Percentiles rank a stretch among this genome's conserved stretches.
These are phyloP conservation scores for Parsonsia alboflavescens DNA, from an alignment of 257 asterid species.

Conservation along the genomic window DNA sequence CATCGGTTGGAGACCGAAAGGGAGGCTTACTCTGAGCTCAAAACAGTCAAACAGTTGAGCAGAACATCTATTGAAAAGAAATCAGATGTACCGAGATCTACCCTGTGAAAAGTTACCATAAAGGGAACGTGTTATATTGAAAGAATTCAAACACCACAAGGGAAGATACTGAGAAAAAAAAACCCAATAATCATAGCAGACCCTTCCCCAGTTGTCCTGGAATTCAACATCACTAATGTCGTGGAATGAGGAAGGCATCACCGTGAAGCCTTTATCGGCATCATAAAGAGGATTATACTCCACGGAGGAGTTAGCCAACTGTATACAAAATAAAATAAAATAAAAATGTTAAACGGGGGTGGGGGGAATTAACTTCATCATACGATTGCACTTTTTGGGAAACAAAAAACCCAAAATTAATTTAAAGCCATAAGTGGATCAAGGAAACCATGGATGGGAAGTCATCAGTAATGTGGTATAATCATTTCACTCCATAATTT, in stretches of 20 bases:
- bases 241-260: slow-evolving; percentile 92
- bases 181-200: slow-evolving; percentile 51
- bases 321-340: slow-evolving; percentile 21
- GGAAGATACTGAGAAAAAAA: neutral
- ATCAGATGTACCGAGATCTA: slow-evolving; percentile 94
- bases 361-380: neutral
- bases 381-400: neutral
- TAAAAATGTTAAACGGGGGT: too few species aligned
- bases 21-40: slow-evolving; percentile 86
- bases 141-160: neutral
- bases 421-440: neutral
- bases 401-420: neutral
- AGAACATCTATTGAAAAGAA: slow-evolving; percentile 83
- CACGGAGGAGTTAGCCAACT: slow-evolving; percentile 77
- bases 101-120: slow-evolving; percentile 50
- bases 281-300: slow-evolving; percentile 79
- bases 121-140: neutral
- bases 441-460: neutral
- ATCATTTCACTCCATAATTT: neutral
- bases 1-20: neutral
- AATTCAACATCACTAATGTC: slow-evolving; percentile 85
- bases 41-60: slow-evolving; percentile 85
- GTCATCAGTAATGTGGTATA: neutral
- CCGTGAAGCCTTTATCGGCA: slow-evolving; percentile 71
- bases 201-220: slow-evolving; percentile 95